Evolutionary conservation across 1,139 yeast genomes (phyloP).

Genomic region (Spencermartinsiella ligniputridi): DNA sequence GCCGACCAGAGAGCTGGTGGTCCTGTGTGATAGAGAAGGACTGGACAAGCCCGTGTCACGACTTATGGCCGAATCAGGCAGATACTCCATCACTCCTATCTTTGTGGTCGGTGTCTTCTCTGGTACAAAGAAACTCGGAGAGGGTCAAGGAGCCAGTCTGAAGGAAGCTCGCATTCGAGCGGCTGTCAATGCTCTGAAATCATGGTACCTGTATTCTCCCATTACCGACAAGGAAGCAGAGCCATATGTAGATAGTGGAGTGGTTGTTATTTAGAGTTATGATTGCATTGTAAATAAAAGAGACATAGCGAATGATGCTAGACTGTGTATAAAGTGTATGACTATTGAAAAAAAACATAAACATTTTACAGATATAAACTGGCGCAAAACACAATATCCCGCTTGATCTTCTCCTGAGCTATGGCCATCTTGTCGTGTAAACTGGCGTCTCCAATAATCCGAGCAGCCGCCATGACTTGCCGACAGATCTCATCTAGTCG

Average conservation of each 20-base stretch:
- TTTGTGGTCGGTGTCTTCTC: slow-evolving; percentile 88
- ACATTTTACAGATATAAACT: slow-evolving; percentile 67
- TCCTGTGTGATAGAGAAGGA: slow-evolving; percentile 74
- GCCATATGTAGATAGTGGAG: slow-evolving; percentile 30
- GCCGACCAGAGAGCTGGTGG: slow-evolving; percentile 81
- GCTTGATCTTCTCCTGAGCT: slow-evolving; percentile 91
- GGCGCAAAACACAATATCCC: slow-evolving; percentile 97
- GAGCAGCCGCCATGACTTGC: slow-evolving; percentile 89
- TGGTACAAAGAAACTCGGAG: slow-evolving; percentile 81
- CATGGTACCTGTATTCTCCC: slow-evolving; percentile 90
- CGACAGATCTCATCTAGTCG: slow-evolving; percentile 92
- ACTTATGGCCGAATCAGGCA: slow-evolving; percentile 89
- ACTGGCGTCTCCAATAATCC: slow-evolving; percentile 88
- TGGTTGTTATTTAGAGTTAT: slow-evolving; percentile 27
- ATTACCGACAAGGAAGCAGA: slow-evolving; percentile 31
- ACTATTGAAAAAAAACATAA: background rate
- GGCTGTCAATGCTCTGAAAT: slow-evolving; percentile 82
- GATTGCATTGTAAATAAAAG: slow-evolving; percentile 10
- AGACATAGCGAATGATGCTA: slow-evolving; percentile 2
- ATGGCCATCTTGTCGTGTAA: slow-evolving; percentile 83
- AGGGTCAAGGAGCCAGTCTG: slow-evolving; percentile 90
- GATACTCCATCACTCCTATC: slow-evolving; percentile 77
- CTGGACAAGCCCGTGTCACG: slow-evolving; percentile 73
- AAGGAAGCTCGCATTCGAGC: slow-evolving; percentile 92
- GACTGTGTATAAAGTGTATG: background rate